Evolutionary conservation across 1,139 yeast species (phyloP), one percentile per base, ranked within the genome.

Genomic region (Geotrichum reessii): DNA sequence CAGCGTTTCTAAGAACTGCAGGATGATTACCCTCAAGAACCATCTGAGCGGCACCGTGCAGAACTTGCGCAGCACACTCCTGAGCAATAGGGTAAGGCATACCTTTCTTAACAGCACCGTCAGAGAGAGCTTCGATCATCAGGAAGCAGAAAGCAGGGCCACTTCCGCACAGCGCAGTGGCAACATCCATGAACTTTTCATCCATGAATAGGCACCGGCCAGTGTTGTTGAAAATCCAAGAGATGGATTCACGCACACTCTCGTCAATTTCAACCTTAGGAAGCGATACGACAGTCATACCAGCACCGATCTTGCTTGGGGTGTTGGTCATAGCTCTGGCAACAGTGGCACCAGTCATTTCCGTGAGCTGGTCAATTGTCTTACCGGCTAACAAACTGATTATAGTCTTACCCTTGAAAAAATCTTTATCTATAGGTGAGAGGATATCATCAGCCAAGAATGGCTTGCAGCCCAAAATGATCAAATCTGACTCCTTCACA

Each of bases 251-350:
- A 31, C 74, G 76, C 17, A 74, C 66, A n/a, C 88, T 78, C 65
- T 86, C 84, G 2, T 93, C 58, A 27, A 65, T 62, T 6, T 57
- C 59, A 3, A 56, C 57, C 28, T 65, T 66, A 55, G 71, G 74
- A 63, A 73, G 66, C 47, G 76, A 82, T 25, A 93, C 84, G 25
- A 90, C 92, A 8, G 98, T 97, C 80, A 95, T 90, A 56, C 98
- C 99, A 68, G 85, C 83, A 7, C 97, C 97, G 72, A 76, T 73
- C 61, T 86, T 87, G 49, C 97, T 95, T 3, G 99, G 98, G 0
- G 99, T 93, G 74, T 93, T 93, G 61, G 99, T 93, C 96, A 95
- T 92, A n/a, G 95, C 96, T 65, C 96, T 83, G 53, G 95, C 90
- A 52, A 92, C 84, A 53, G 70, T 58, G 7, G 76, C 70, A 56